Percentiles rank a stretch among this genome's conserved stretches.
Conservation (phyloP, 2,329 filamentous ascomycete genomes). For the Penicillium palitans region DNA sequence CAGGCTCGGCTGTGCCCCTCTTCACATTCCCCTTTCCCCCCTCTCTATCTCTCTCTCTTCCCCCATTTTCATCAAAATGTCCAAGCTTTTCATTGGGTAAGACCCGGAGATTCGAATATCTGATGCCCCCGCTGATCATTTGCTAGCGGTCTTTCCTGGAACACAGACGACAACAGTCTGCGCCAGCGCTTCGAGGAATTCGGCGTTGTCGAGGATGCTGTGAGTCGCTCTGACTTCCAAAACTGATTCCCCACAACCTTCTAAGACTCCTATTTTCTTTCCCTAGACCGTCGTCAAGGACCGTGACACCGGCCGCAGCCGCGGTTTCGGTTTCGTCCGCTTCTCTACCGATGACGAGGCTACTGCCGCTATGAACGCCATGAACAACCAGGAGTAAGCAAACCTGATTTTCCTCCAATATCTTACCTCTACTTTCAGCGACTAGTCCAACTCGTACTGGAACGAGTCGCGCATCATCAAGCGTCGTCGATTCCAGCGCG, state of each 20-base stretch:
- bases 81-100: conserved; percentile 16
- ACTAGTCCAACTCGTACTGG: not conserved
- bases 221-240: not conserved
- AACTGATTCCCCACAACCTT: not conserved
- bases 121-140: not conserved
- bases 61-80: conserved; percentile 12
- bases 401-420: not conserved
- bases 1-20: conserved; percentile 14
- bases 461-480: not conserved
- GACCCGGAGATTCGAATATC: not conserved
- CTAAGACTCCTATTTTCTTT: not conserved
- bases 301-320: conserved; percentile 15
- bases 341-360: conserved; percentile 12
- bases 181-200: conserved; percentile 14
- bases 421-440: not conserved
- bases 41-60: not conserved
- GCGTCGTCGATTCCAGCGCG: not conserved
- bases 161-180: conserved; percentile 12
- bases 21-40: conserved; percentile 7
- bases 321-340: conserved; percentile 16
- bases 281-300: conserved; percentile 13
- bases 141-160: conserved; percentile 16
- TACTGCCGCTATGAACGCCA: conserved; percentile 8
- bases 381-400: conserved; percentile 15
- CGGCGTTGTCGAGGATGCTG: conserved; percentile 14